Evolutionary conservation across 768 basidiomycete genomes (phyloP).

Genomic region (Mycena floridula): DNA sequence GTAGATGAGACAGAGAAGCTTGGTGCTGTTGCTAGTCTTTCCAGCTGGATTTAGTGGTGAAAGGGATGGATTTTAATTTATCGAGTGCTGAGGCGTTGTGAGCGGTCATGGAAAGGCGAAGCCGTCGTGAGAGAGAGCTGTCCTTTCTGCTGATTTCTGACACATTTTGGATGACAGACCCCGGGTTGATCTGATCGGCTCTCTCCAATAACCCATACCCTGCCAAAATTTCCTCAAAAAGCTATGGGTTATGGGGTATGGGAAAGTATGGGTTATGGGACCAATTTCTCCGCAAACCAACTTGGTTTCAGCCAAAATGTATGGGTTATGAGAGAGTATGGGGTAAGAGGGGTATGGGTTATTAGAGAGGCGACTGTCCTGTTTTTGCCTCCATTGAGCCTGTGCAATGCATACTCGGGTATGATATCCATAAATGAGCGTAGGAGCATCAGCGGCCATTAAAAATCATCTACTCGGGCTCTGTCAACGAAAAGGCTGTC

Average conservation of each 20-base stretch:
- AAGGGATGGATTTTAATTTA: neutral
- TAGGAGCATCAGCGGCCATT: no score
- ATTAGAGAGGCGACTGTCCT: neutral
- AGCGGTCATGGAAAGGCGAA: no score
- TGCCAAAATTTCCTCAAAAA: neutral
- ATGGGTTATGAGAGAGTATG: neutral
- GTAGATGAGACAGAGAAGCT: neutral
- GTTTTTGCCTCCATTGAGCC: no score
- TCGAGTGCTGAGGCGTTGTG: no score
- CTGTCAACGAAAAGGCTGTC: no score
- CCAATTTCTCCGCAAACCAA: neutral
- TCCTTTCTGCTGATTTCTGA: no score
- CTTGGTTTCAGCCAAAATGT: neutral
- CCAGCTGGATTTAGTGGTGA: neutral
- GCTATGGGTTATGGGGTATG: neutral
- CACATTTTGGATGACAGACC: neutral
- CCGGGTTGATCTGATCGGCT: neutral
- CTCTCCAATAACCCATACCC: neutral
- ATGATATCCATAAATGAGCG: no score
- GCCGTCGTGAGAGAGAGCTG: no score
- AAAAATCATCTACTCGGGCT: no score
- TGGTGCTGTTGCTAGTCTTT: neutral
- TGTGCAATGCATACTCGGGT: no score
- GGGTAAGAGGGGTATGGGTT: neutral
- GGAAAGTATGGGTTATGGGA: neutral